Percentiles rank a stretch among this genome's conserved stretches.
These are phyloP conservation scores for Volvox carteri DNA, from an alignment of 163 green algal genomes.

Conservation along the genomic window DNA sequence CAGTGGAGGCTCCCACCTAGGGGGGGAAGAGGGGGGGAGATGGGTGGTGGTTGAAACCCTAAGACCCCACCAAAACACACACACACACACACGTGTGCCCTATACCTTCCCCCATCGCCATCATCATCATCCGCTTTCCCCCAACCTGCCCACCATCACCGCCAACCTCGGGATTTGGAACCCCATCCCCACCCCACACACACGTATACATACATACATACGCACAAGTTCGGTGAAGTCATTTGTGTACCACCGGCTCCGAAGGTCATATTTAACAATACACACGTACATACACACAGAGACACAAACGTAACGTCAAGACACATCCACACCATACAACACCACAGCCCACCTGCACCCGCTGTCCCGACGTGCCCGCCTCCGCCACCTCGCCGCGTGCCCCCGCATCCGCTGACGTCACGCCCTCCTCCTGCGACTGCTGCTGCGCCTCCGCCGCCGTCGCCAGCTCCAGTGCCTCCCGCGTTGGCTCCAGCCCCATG, in stretches of 20 bases:
- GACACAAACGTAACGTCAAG: no score
- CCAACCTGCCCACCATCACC: neutral
- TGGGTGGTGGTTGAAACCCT: no score
- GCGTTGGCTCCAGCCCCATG: conserved; percentile 65
- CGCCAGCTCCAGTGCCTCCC: conserved; percentile 37
- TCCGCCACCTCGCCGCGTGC: no score
- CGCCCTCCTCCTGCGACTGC: conserved; percentile 3
- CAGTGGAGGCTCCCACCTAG: conserved; percentile 87
- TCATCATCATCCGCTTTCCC: neutral
- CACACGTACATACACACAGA: no score
- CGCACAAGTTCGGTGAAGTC: no score
- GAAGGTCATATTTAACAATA: no score
- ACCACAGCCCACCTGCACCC: conserved; percentile 25
- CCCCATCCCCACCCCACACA: no score
- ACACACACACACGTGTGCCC: neutral
- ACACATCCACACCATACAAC: no score
- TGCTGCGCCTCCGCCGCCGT: conserved; percentile 2
- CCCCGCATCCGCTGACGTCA: neutral
- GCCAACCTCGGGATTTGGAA: no score
- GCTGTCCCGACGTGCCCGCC: neutral
- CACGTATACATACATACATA: no score
- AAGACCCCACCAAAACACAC: neutral
- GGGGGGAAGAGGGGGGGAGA: neutral
- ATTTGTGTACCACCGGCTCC: neutral
- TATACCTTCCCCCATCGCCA: neutral